phyloP scores from a whole-genome alignment of 352 stramenopile species.

The Ophiocytium majus region DNA sequence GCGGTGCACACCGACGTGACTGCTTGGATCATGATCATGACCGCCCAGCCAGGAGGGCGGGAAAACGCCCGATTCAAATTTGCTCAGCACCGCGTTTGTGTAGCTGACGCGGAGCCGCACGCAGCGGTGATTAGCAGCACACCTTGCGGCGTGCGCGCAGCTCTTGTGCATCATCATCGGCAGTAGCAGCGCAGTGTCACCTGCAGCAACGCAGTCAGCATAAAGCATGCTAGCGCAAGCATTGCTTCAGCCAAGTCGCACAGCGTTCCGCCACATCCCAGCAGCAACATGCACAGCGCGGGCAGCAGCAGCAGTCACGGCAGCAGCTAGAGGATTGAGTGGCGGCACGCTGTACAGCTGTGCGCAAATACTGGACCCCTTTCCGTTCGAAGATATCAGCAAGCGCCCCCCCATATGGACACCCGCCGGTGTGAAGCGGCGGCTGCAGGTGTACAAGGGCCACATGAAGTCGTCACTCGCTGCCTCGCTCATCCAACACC shows the following conservation, averaged over 20 bases:
- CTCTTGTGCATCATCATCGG: no score
- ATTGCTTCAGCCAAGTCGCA: no score
- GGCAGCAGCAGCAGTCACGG: not conserved
- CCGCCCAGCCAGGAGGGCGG: not conserved
- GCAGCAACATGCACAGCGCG: not conserved
- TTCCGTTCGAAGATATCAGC: not conserved
- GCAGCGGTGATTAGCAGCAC: not conserved
- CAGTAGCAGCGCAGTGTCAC: not conserved
- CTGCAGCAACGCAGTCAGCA: not conserved
- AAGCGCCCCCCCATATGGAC: not conserved
- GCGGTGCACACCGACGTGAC: not conserved
- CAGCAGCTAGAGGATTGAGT: no score
- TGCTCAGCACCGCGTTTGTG: no score
- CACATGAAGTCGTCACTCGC: slow-evolving; percentile 3
- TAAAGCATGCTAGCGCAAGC: no score
- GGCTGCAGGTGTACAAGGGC: slow-evolving; percentile 10
- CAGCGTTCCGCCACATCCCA: not conserved
- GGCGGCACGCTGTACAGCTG: not conserved
- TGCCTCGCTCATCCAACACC: slow-evolving; percentile 29
- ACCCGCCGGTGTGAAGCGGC: not conserved
- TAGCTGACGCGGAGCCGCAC: not conserved
- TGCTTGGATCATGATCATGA: no score
- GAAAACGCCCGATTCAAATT: not conserved
- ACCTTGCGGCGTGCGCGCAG: not conserved
- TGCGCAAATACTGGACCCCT: slow-evolving; percentile 10